Evolutionary conservation across 306 rosid species (phyloP).

Genomic region (Ormosia semicastrata): DNA sequence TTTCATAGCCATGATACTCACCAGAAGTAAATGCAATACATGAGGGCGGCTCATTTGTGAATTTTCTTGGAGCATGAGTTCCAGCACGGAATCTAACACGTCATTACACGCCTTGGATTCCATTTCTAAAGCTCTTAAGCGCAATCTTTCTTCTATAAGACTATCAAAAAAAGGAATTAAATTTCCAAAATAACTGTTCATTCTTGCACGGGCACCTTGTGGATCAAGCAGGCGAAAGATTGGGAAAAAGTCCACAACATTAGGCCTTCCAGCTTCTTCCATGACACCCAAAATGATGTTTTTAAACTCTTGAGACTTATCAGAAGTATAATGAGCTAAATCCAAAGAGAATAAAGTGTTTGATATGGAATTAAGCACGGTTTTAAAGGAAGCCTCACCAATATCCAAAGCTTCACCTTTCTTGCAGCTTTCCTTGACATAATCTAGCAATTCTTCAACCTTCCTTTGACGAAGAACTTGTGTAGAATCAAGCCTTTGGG

Average conservation of each 20-base stretch:
- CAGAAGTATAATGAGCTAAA: constrained; percentile 12
- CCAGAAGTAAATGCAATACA: background rate
- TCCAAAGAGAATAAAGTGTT: constrained; percentile 7
- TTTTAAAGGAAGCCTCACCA: background rate
- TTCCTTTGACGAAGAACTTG: background rate
- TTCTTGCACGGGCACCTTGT: background rate
- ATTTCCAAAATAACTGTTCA: background rate
- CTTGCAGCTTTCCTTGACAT: background rate
- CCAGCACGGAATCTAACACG: background rate
- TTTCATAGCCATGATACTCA: too few species aligned
- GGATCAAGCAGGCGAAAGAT: background rate
- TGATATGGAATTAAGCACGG: constrained; percentile 6
- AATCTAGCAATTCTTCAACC: background rate
- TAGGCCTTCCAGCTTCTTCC: constrained; percentile 17
- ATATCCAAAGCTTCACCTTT: constrained; percentile 4
- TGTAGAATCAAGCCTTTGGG: background rate
- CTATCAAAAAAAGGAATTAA: background rate
- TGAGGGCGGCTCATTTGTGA: background rate
- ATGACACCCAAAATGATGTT: background rate
- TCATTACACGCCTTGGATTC: background rate
- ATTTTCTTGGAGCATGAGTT: background rate
- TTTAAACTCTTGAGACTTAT: constrained; percentile 14
- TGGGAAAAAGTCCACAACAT: constrained; percentile 5
- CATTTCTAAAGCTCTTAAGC: background rate
- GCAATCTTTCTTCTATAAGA: constrained; percentile 2